Base-by-base conservation (phyloP, 2,329 filamentous ascomycete species). In the Cytospora piceicola region DNA sequence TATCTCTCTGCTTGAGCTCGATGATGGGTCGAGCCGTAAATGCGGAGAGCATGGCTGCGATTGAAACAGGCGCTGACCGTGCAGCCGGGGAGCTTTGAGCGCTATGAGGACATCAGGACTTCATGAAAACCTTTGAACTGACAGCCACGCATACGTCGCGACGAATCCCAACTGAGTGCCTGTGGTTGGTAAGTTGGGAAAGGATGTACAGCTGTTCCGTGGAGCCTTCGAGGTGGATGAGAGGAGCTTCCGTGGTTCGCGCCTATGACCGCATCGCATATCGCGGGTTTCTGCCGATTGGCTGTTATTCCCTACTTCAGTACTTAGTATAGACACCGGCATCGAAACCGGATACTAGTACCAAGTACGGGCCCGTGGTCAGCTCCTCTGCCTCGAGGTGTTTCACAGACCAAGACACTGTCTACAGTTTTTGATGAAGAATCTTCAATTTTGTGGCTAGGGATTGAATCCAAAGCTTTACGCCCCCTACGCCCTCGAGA, bases 11-110 rank as follows among this genome's bases (percentile, higher is more conserved):
- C 81, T 91, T 94, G 74, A 99, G 90, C 91, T 99, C 95, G 84
- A 98, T 91, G 77, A 99, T 94, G 70, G 94, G 92, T 75, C 92
- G 91, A 82, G 95, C 94, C 72, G 91, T 96, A 81, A 99, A 99
- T 76, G 95, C 95, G 80, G 94, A 96, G 80, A 99, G 90, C 95
- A 97, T 97, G 79, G 82, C 83, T 77, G 74, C 71, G 70, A 73
- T 77, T 55, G 49, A 55, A 61, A 52, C 49, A 20, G 54, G 57
- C 58, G 66, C 54, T 67, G 66, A 51, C 66, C 64, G 63, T 61
- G 66, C 66, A 67, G 66, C 66, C 56, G 66, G 63, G 58, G n/a
- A 22, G 34, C 15, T 51, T n/a, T 51, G 51, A 22, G 22, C 39
- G 63, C 59, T 65, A 65, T 57, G 59, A 56, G 66, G 52, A 66